Conservation (phyloP, 192 early-diverging fungal species). For the Coemansia sp. region DNA sequence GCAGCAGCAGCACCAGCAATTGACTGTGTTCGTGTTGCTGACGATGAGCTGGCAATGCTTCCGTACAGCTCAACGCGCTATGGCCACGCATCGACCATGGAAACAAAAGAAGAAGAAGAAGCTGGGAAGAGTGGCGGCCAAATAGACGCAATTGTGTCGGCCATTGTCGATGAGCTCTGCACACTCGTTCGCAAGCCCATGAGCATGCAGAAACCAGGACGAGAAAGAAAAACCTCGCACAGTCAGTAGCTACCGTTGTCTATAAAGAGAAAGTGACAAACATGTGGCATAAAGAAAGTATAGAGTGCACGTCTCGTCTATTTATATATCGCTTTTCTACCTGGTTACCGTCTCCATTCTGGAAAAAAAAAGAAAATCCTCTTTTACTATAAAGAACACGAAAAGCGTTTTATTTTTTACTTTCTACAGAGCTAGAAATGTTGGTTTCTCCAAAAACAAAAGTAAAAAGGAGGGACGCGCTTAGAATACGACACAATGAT, state of each 20-base stretch:
- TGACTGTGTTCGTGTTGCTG: background rate
- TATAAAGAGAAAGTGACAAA: too few relatives aligned
- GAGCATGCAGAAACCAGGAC: background rate
- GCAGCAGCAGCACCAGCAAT: background rate
- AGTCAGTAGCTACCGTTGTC: too few relatives aligned
- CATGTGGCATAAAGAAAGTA: background rate
- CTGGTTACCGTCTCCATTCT: too few relatives aligned
- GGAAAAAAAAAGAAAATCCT: too few relatives aligned
- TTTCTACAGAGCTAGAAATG: too few relatives aligned
- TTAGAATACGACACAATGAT: too few relatives aligned
- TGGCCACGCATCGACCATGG: background rate
- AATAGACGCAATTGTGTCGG: background rate
- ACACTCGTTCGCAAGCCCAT: background rate
- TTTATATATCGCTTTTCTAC: background rate
- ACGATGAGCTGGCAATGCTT: slow-evolving; percentile 3
- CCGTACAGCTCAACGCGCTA: slow-evolving; percentile 2
- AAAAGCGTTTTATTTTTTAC: too few relatives aligned
- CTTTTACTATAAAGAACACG: too few relatives aligned
- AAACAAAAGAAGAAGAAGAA: background rate
- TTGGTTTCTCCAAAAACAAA: too few relatives aligned
- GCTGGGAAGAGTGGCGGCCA: too few relatives aligned
- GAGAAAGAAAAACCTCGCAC: background rate
- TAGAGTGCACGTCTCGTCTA: background rate
- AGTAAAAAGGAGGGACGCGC: too few relatives aligned
- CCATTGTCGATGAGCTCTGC: slow-evolving; percentile 3